Base-by-base conservation (phyloP, 306 rosid species). In the Cucumis cinereus region DNA sequence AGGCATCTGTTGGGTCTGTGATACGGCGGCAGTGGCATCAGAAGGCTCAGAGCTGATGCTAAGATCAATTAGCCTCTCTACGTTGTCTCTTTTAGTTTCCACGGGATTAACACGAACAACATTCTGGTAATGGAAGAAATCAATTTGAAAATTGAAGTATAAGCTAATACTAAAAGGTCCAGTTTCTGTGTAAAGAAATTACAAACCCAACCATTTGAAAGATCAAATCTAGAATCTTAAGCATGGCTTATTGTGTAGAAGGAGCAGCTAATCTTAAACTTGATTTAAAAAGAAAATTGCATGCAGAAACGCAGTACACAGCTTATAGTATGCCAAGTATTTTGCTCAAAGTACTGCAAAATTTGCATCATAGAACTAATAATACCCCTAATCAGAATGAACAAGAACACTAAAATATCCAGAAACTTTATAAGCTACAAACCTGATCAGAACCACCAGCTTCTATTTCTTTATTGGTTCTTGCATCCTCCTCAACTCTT, bases 61-160 rank as follows among this genome's bases (percentile, higher is more conserved):
- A 70, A 78, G 76, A 77, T 87, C 86, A 84, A 67, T 85, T 78
- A 80, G 73, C 80, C 83, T 87, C 82, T 55, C 83, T 28, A 80
- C 59, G 20, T 41, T 76, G 49, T 26, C 58, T 14, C 0, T 60
- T 75, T 64, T 77, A 76, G 53, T 76, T 77, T 83, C 83, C 41
- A 76, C 66, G 54, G 74, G 81, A 30, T 81, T 85, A 56, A 72
- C 73, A 47, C 64, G 72, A 73, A 73, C 50, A 20, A 79, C 80
- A 69, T 63, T 83, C 68, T 59, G 77, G 17, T 63, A 79, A 78
- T 15, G 41, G 76, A 50, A 71, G 76, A 72, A 72, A 60, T 50
- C 23, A 47, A 52, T 69, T 69, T 41, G 22, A 66, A n/a, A 66
- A 66, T 2, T 20, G 11, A 22, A 67, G 54, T 70, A 24, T 24